A percentile compares a stretch with the other conserved stretches of the same genome.
Conservation (phyloP, 352 stramenopile genomes). For the Globisporangium echinulatum region DNA sequence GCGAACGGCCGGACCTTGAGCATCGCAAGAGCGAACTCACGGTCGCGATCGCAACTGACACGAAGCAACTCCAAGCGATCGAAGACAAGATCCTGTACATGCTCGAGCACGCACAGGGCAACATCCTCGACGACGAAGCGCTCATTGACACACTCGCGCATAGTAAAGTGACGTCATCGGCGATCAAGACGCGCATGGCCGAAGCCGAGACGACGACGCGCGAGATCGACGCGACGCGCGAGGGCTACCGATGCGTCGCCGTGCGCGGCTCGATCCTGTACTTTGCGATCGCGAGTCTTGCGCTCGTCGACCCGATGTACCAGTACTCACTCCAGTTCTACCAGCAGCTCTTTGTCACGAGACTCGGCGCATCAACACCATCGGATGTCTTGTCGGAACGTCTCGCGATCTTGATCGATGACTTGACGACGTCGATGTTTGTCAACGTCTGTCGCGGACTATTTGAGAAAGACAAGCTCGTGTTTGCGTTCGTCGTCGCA, state of each 20-base stretch:
- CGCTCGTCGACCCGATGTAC: conserved; percentile 93
- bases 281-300: conserved; percentile 90
- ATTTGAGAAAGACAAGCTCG: conserved; percentile 94
- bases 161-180: conserved; percentile 87
- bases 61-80: conserved; percentile 92
- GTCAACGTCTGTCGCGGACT: conserved; percentile 92
- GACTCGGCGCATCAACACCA: conserved; percentile 77
- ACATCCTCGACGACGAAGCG: conserved; percentile 93
- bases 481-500: conserved; percentile 93
- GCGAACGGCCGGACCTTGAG: conserved; percentile 89
- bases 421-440: conserved; percentile 92
- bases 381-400: conserved; percentile 75
- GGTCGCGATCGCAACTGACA: conserved; percentile 89
- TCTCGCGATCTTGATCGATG: conserved; percentile 87
- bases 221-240: conserved; percentile 88
- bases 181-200: conserved; percentile 87
- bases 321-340: conserved; percentile 95
- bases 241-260: conserved; percentile 89
- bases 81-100: conserved; percentile 94
- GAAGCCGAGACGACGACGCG: conserved; percentile 87
- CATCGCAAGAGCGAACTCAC: conserved; percentile 91
- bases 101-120: conserved; percentile 89
- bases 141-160: conserved; percentile 89
- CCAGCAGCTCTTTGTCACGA: conserved; percentile 88
- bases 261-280: conserved; percentile 90